Evolutionary conservation across 148 eudicot genomes (phyloP).

Genomic region (Gaultheria prostrata): DNA sequence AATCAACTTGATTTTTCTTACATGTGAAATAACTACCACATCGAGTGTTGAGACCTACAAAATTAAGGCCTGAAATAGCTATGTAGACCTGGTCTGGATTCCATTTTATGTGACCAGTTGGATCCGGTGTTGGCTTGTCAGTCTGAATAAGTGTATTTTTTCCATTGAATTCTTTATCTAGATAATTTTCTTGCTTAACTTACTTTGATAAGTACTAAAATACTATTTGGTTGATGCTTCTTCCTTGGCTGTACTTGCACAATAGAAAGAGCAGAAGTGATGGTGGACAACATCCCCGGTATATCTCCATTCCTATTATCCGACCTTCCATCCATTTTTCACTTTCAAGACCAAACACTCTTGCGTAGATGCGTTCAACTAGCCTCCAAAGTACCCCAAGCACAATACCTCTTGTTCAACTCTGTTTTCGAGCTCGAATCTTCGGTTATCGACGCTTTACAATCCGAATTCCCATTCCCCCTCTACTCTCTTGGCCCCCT

Average conservation of each 20-base stretch:
- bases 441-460: conserved; percentile 13
- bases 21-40: too few relatives aligned
- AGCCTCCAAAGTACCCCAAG: conserved; percentile 13
- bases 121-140: too few relatives aligned
- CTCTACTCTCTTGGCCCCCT: conserved; percentile 39
- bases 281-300: conserved; percentile 36
- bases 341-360: conserved; percentile 10
- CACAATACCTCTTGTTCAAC: conserved; percentile 31
- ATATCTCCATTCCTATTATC: conserved; percentile 26
- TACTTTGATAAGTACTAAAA: not conserved
- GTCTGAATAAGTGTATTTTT: too few relatives aligned
- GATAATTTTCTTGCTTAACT: not conserved
- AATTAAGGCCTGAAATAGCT: too few relatives aligned
- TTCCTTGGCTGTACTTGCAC: not conserved
- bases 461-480: conserved; percentile 14
- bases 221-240: not conserved
- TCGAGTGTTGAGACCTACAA: too few relatives aligned
- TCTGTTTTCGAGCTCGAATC: conserved; percentile 40
- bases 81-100: too few relatives aligned
- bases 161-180: not conserved
- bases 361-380: not conserved
- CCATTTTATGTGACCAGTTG: too few relatives aligned
- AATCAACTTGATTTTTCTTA: too few relatives aligned
- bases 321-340: conserved; percentile 27
- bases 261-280: conserved; percentile 28